Percentiles rank a stretch among this genome's conserved stretches.
phyloP scores from a whole-genome alignment of 495 filamentous ascomycete species.

The Penicillium paradoxum region DNA sequence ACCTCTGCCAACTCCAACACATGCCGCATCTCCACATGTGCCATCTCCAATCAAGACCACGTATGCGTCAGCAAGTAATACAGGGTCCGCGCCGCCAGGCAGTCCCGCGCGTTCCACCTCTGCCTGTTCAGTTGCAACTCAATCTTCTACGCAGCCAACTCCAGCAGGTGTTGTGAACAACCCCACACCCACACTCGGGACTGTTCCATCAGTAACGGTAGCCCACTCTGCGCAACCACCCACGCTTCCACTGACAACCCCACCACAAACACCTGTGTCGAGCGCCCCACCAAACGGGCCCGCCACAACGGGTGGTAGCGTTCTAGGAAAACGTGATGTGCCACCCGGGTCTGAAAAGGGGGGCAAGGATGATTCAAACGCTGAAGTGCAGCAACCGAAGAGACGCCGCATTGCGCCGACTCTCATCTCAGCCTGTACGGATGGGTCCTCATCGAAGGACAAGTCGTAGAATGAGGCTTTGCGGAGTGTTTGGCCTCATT shows the following conservation, averaged over 20 bases:
- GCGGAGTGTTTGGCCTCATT: neutral
- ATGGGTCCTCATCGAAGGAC: conserved; percentile 21
- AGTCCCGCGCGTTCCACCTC: conserved; percentile 83
- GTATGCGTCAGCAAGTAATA: conserved; percentile 37
- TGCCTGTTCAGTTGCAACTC: conserved; percentile 73
- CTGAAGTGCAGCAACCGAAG: conserved; percentile 47
- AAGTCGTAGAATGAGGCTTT: neutral
- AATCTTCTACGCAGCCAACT: conserved; percentile 37
- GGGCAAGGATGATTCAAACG: conserved; percentile 41
- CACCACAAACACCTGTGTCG: conserved; percentile 70
- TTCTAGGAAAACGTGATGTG: conserved; percentile 56
- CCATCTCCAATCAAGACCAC: conserved; percentile 52
- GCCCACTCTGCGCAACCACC: conserved; percentile 52
- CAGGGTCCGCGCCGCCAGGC: conserved; percentile 48
- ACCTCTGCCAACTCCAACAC: conserved; percentile 60
- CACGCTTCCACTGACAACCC: conserved; percentile 65
- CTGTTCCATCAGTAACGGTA: conserved; percentile 68
- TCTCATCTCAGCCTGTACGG: conserved; percentile 42
- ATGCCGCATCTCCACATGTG: conserved; percentile 52
- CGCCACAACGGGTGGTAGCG: conserved; percentile 34
- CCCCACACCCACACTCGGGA: conserved; percentile 68
- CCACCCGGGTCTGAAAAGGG: conserved; percentile 52
- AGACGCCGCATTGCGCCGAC: conserved; percentile 77
- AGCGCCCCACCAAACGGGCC: conserved; percentile 38
- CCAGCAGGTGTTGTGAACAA: conserved; percentile 57